phyloP scores from a whole-genome alignment of 202 grass and related monocot species.

The Musa balbisiana region DNA sequence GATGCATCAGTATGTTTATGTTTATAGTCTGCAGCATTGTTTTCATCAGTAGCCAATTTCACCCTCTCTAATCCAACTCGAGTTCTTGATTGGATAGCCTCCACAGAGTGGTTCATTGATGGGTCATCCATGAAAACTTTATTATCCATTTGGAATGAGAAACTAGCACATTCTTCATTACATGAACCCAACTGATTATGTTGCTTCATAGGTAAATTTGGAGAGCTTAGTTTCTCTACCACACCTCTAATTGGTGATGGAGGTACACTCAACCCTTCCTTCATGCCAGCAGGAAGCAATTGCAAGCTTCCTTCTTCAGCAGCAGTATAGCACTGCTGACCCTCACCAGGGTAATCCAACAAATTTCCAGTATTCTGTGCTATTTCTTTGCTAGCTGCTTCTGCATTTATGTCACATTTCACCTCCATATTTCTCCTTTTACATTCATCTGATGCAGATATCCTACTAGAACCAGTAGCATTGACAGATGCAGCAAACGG shows the following conservation, averaged over 20 bases:
- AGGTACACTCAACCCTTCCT: constrained; percentile 25
- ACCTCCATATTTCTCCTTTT: background rate
- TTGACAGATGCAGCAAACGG: too few relatives aligned
- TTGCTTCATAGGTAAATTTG: constrained; percentile 8
- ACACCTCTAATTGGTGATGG: constrained; percentile 20
- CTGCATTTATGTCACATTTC: background rate
- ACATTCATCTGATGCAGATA: background rate
- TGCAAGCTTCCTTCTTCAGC: background rate
- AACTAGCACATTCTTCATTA: constrained; percentile 24
- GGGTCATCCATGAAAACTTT: background rate
- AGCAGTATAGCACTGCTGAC: background rate
- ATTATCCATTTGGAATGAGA: constrained; percentile 22
- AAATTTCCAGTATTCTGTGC: background rate
- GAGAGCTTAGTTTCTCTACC: constrained; percentile 13
- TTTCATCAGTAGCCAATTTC: constrained; percentile 7
- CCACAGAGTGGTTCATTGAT: background rate
- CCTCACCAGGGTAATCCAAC: background rate
- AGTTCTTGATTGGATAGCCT: constrained; percentile 2
- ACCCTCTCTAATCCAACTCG: background rate
- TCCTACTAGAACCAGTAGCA: background rate
- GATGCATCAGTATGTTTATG: constrained; percentile 13
- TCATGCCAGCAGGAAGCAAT: background rate
- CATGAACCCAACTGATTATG: constrained; percentile 23
- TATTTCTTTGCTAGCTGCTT: background rate
- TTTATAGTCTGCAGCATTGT: constrained; percentile 22